Evolutionary conservation across 768 basidiomycete species (phyloP), one percentile per base, ranked within the genome.

Genomic region (Scleroderma bovista): DNA sequence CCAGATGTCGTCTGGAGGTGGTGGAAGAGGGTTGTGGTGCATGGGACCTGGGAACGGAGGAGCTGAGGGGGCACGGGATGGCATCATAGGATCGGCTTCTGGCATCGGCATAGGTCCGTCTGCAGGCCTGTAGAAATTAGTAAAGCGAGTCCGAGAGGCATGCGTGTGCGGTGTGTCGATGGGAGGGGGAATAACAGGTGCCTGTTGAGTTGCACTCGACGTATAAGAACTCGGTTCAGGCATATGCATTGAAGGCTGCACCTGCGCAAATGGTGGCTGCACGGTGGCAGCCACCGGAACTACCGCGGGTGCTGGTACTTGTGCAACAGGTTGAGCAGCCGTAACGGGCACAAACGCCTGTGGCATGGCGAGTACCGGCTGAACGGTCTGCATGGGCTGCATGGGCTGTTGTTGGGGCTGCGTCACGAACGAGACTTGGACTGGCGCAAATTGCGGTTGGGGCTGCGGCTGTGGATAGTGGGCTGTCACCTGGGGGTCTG

Each of bases 1-100:
- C 62, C 82, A 84, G 8, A 88, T 48, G 58, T 87, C 79, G 26
- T 67, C 66, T 0, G 87, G 87, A 0, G 79, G 84, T 3, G 61
- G 51, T 0, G 87, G 87, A 9, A 88, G 77, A 5, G 84, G 85
- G 59, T 89, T 85, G 16, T 48, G 46, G 37, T 36, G 20, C 23
- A 38, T 41, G 15, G 57, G 29, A 3, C 47, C 33, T 13, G 37
- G 13, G 19, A 47, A 48, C 3, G 59, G 59, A 1, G 54, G 53
- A 19, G 44, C 47, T 8, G 51, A 45, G 19, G 51, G 54, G 7
- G 51, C 47, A 12, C 48, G 24, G 24, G 46, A 46, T 11, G 51
- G 54, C 31, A 47, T 33, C 17, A 42, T 51, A 16, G n/a, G 39
- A 10, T 23, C 31, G 13, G 16, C 23, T 32, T 44, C 13, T 32